These are phyloP conservation scores for Fusarium goolgardi DNA, from an alignment of 2,329 filamentous ascomycete species.

Conservation along the genomic window DNA sequence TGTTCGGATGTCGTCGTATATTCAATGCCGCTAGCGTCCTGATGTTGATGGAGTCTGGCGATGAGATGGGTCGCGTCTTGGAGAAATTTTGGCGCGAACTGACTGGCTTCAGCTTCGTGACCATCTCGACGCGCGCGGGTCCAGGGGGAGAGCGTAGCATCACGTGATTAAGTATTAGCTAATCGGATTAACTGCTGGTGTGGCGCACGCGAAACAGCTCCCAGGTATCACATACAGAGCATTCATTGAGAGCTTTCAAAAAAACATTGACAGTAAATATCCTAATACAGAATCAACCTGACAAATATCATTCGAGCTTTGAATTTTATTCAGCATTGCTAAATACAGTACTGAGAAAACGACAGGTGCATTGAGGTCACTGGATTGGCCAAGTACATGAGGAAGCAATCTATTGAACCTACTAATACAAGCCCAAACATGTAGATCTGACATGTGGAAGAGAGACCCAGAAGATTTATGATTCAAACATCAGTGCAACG, in stretches of 20 bases:
- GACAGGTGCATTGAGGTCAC: background rate
- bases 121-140: slow-evolving; percentile 29
- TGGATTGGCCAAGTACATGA: background rate
- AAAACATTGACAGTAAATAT: background rate
- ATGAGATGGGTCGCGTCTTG: slow-evolving; percentile 50
- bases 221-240: background rate
- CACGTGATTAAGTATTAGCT: slow-evolving; percentile 9
- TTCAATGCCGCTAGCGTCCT: slow-evolving; percentile 42
- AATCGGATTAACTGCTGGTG: slow-evolving; percentile 2
- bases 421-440: background rate
- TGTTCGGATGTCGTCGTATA: slow-evolving; percentile 20
- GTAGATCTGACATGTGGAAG: background rate
- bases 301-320: background rate
- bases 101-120: slow-evolving; percentile 42
- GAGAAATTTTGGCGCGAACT: slow-evolving; percentile 56
- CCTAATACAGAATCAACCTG: background rate
- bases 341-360: background rate
- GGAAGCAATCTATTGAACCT: background rate
- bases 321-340: background rate
- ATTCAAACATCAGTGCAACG: background rate
- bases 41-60: slow-evolving; percentile 46
- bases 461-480: background rate
- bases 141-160: slow-evolving; percentile 4
- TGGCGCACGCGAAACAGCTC: too few relatives aligned
- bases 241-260: background rate